phyloP scores from a whole-genome alignment of 2,329 filamentous ascomycete genomes.

The Colletotrichum caudatum region DNA sequence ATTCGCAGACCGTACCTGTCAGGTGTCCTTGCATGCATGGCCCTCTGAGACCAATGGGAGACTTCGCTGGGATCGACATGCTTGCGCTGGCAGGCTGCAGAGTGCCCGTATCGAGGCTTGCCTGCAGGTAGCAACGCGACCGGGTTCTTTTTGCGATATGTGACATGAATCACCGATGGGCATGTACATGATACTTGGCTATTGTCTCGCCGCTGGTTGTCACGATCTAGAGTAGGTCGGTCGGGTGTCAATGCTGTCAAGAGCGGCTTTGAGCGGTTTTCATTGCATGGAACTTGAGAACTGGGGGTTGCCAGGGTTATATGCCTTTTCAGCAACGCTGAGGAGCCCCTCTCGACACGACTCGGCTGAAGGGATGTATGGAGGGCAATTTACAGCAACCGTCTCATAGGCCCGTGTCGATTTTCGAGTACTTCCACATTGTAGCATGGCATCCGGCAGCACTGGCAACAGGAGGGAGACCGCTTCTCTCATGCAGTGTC shows the following conservation, averaged over 20 bases:
- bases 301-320: not conserved
- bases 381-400: not conserved
- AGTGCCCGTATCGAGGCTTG: conserved; percentile 7
- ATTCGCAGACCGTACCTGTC: conserved; percentile 17
- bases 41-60: conserved; percentile 28
- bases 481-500: not conserved
- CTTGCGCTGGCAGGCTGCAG: conserved; percentile 15
- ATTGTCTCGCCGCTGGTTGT: not conserved
- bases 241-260: not conserved
- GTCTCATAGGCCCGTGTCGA: not conserved
- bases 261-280: conserved; percentile 24
- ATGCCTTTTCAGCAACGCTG: not conserved
- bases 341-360: not conserved
- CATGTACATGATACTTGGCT: not conserved
- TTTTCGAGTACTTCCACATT: not conserved
- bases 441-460: conserved; percentile 13
- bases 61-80: conserved; percentile 7
- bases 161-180: conserved; percentile 11
- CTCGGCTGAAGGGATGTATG: conserved; percentile 11
- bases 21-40: conserved; percentile 28
- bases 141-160: conserved; percentile 18
- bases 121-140: conserved; percentile 20
- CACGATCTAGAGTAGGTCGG: not conserved
- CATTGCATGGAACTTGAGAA: not conserved
- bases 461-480: not conserved